Evolutionary conservation across 2,329 filamentous ascomycete genomes (phyloP).

Genomic region (Cladophialophora carrionii): DNA sequence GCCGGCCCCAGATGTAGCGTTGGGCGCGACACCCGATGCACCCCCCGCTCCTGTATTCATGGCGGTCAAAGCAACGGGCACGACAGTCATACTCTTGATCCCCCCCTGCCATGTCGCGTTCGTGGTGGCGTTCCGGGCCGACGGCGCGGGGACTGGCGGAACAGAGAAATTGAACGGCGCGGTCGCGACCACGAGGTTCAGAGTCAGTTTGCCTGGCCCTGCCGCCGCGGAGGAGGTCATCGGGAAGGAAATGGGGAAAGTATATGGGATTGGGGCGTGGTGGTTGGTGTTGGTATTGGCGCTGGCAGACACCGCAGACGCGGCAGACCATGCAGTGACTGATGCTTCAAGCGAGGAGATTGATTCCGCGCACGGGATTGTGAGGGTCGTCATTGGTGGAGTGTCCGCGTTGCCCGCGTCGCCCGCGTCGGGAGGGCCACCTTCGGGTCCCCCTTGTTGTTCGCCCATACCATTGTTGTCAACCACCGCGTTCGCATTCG

Average conservation of each 20-base stretch:
- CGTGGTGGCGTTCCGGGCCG: neutral
- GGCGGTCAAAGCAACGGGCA: neutral
- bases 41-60: neutral
- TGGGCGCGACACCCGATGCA: neutral
- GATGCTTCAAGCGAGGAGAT: constrained; percentile 22
- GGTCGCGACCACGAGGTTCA: constrained; percentile 18
- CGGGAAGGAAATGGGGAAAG: constrained; percentile 25
- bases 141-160: neutral
- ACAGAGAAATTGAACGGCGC: constrained; percentile 14
- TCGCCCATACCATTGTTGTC: neutral
- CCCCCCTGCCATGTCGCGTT: constrained; percentile 1
- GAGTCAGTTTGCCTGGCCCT: constrained; percentile 4
- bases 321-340: constrained; percentile 14
- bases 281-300: neutral
- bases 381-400: constrained; percentile 25
- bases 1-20: neutral
- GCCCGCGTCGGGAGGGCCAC: neutral
- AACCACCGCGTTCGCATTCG: neutral
- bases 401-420: neutral
- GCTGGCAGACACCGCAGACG: neutral
- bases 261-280: constrained; percentile 14
- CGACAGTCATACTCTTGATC: constrained; percentile 3
- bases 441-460: neutral
- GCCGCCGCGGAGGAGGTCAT: constrained; percentile 4
- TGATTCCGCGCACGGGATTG: constrained; percentile 25